Conservation (phyloP, 305 asterid genomes). For the Stenogyne calaminthoides region DNA sequence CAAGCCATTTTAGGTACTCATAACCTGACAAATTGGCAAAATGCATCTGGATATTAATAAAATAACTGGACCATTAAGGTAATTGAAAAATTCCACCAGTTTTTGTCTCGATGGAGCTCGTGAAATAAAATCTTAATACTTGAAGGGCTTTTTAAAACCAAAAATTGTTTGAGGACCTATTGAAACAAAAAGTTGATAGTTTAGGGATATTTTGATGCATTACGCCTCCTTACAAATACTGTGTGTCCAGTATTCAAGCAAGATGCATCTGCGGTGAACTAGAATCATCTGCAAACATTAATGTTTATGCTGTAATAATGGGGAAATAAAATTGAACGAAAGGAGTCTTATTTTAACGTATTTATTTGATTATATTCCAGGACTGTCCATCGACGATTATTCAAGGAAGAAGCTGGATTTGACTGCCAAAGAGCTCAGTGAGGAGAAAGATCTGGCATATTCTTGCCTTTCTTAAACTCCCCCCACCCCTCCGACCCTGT, state of each 20-base stretch:
- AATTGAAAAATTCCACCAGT: too few species aligned
- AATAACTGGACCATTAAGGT: too few species aligned
- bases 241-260: neutral
- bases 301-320: neutral
- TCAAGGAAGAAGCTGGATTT: conserved; percentile 75
- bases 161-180: too few species aligned
- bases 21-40: too few species aligned
- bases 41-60: too few species aligned
- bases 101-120: too few species aligned
- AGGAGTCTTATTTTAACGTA: neutral
- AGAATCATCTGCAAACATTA: neutral
- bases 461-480: conserved; percentile 61
- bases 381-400: conserved; percentile 66
- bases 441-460: conserved; percentile 78
- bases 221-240: neutral
- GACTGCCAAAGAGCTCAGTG: conserved; percentile 70
- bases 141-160: too few species aligned
- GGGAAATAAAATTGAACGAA: neutral
- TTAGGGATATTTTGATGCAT: too few species aligned
- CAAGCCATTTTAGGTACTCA: too few species aligned
- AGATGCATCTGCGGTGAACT: neutral
- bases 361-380: conserved; percentile 31
- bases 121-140: too few species aligned
- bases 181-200: too few species aligned
- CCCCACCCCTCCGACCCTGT: neutral